Conservation (phyloP, 1,284 basidiomycete genomes). For the Rhodotorula sp. region DNA sequence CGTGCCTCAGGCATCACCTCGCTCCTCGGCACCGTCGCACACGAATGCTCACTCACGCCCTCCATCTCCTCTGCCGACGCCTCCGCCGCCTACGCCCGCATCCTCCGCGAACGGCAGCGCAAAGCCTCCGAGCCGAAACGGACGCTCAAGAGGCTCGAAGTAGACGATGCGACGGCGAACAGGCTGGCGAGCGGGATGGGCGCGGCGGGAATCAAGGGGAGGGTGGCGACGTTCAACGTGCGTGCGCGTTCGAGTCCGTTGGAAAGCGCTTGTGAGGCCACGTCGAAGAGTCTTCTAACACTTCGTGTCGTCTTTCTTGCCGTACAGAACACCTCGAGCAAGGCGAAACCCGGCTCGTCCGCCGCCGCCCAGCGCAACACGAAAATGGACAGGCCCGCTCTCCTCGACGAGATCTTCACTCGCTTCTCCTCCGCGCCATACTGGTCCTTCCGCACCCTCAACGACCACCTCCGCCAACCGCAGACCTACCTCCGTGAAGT, state of each 20-base stretch:
- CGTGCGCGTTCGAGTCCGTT: background rate
- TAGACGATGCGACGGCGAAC: constrained; percentile 47
- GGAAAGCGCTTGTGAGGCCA: background rate
- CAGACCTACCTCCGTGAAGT: constrained; percentile 88
- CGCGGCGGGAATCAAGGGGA: constrained; percentile 30
- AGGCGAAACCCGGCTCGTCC: constrained; percentile 8
- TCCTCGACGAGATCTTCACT: constrained; percentile 78
- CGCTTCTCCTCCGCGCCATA: constrained; percentile 75
- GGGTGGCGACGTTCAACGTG: constrained; percentile 44
- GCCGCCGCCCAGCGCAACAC: constrained; percentile 62
- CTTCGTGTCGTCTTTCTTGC: too few relatives aligned
- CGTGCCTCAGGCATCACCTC: constrained; percentile 34
- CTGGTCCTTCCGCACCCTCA: constrained; percentile 71
- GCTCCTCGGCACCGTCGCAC: constrained; percentile 43
- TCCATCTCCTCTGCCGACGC: constrained; percentile 40
- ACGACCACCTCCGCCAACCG: constrained; percentile 82
- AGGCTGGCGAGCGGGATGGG: constrained; percentile 46
- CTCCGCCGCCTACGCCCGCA: constrained; percentile 49
- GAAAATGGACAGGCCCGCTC: constrained; percentile 64
- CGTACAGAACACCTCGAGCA: constrained; percentile 33
- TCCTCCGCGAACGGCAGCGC: constrained; percentile 49
- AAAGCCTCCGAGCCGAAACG: constrained; percentile 51
- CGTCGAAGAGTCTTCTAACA: background rate
- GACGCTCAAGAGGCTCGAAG: constrained; percentile 50
- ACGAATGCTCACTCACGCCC: constrained; percentile 46